Evolutionary conservation across 176 grass and related monocot species (phyloP).

Genomic region (Oryza glaberrima): DNA sequence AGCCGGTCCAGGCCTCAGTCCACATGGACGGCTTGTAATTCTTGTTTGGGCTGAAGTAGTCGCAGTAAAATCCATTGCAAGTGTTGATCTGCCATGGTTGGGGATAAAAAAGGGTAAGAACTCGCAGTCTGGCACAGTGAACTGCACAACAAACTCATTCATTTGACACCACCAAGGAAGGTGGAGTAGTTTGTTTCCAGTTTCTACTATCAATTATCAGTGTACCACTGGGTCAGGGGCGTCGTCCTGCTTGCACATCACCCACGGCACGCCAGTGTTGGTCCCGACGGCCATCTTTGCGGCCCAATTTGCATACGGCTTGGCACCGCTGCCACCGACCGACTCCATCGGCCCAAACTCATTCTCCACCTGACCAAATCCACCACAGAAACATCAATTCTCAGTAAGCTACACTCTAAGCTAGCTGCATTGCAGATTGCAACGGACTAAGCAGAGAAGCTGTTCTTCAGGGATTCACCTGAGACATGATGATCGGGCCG

Average conservation of each 20-base stretch:
- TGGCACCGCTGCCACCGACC: conserved; percentile 54
- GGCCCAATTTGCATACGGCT: conserved; percentile 72
- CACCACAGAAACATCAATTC: background rate
- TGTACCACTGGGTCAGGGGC: conserved; percentile 90
- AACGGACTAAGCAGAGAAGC: background rate
- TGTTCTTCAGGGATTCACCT: conserved; percentile 50
- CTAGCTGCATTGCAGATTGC: background rate
- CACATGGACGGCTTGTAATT: conserved; percentile 80
- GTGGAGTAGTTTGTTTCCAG: background rate
- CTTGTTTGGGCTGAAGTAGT: conserved; percentile 83
- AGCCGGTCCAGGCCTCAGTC: conserved; percentile 95
- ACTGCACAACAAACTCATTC: conserved; percentile 5
- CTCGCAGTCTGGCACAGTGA: background rate
- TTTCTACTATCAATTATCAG: background rate
- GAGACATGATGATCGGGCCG: conserved; percentile 87
- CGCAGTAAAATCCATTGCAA: conserved; percentile 95
- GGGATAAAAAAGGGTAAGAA: background rate
- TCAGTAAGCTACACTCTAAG: background rate
- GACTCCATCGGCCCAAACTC: conserved; percentile 89
- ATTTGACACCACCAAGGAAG: conserved; percentile 17
- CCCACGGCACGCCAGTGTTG: conserved; percentile 90
- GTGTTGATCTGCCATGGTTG: conserved; percentile 73
- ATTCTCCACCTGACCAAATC: conserved; percentile 72
- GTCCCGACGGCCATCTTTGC: conserved; percentile 88
- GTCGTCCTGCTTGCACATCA: conserved; percentile 98